These are phyloP conservation scores for Solanum tarapatanum DNA, from an alignment of 257 asterid genomes.

Conservation along the genomic window DNA sequence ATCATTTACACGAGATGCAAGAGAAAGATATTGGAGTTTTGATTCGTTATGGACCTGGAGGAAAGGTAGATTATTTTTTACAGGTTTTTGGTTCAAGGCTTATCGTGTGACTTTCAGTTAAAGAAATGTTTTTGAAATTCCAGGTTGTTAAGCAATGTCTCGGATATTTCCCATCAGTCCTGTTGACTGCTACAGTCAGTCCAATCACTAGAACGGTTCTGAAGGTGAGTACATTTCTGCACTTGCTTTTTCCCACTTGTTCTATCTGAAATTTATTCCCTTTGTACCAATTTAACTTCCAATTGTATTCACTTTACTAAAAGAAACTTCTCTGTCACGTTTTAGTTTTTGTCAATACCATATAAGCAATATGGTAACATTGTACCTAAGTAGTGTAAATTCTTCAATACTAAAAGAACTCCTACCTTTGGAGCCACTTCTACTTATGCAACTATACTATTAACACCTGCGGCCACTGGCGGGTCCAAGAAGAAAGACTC, in stretches of 20 bases:
- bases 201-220: constrained; percentile 98
- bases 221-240: constrained; percentile 49
- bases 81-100: constrained; percentile 7
- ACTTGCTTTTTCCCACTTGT: constrained; percentile 1
- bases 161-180: constrained; percentile 79
- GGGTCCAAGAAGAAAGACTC: not conserved
- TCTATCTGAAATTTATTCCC: not conserved
- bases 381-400: not conserved
- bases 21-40: constrained; percentile 93
- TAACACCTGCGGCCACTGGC: not conserved
- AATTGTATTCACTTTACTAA: not conserved
- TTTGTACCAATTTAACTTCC: not conserved
- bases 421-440: not conserved
- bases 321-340: not conserved
- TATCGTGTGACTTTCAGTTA: not conserved
- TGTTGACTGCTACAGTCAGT: constrained; percentile 84
- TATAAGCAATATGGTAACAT: not conserved
- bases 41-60: constrained; percentile 93
- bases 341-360: not conserved
- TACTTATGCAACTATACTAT: not conserved
- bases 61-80: constrained; percentile 47
- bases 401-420: not conserved
- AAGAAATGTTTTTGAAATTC: constrained; percentile 13
- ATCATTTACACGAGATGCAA: constrained; percentile 72
- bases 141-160: constrained; percentile 79